Evolutionary conservation across 345 rosid species (phyloP).

Genomic region (Gossypium mustelinum): DNA sequence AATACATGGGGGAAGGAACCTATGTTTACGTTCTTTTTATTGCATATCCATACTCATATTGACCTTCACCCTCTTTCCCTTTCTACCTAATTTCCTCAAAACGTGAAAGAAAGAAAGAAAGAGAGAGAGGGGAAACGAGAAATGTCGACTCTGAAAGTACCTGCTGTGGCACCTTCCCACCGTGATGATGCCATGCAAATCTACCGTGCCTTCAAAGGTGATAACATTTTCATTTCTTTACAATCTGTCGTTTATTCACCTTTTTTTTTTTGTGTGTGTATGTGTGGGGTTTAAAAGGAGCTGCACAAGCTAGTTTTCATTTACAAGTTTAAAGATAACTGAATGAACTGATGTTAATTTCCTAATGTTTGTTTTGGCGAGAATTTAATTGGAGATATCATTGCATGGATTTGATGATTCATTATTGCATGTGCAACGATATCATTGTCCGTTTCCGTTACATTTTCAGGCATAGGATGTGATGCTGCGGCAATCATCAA

Average conservation of each 20-base stretch:
- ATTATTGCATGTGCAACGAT: no score
- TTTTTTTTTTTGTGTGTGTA: no score
- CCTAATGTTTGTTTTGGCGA: no score
- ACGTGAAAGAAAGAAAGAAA: background rate
- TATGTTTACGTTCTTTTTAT: background rate
- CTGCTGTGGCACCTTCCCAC: constrained; percentile 31
- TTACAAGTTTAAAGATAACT: no score
- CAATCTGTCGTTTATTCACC: background rate
- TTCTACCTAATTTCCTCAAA: background rate
- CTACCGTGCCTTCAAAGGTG: constrained; percentile 58
- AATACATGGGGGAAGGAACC: background rate
- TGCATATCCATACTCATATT: background rate
- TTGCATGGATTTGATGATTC: no score
- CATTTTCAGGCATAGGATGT: constrained; percentile 47
- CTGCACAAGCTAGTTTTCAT: no score
- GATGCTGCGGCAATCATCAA: constrained; percentile 42
- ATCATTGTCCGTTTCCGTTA: background rate
- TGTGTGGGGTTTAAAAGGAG: no score
- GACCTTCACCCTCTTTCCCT: background rate
- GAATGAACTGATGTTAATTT: no score
- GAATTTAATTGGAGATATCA: no score
- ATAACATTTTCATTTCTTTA: background rate
- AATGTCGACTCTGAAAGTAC: constrained; percentile 41
- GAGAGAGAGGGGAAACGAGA: background rate
- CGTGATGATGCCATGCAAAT: constrained; percentile 56